Base-by-base conservation (phyloP, 2,329 filamentous ascomycete genomes). In the Aspergillus calidoustus region DNA sequence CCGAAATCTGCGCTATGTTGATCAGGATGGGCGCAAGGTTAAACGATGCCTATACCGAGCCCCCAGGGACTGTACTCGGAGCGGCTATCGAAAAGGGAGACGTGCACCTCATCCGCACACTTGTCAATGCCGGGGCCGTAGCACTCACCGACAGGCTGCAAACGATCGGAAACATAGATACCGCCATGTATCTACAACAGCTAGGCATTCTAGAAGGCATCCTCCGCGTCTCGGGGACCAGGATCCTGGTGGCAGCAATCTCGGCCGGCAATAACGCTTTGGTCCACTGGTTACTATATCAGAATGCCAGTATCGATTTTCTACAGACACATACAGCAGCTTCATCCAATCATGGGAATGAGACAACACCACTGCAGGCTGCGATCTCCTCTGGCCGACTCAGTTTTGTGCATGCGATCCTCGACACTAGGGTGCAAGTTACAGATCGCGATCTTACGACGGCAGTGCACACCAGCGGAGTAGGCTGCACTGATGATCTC, bases 1-100 rank as follows among this genome's bases (percentile, higher is more conserved):
- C 15, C 22, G 50, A 22, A 0, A 19, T 50, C 6, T 22, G 34
- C n/a, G 23, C 34, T 8, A 4, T 44, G 3, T 6, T 60, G 5
- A 50, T 60, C 44, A 19, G 13, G 17, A 17, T 30, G 17, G 51
- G 51, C 25, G 57, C 51, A 19, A 51, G 57, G 5, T 17, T 46
- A 22, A 52, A 60, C 46, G 57, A 60, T 31, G 13, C 17, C 17
- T 54, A 43, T 49, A 38, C 31, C 19, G n/a, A 13, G 0, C 5
- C 28, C 31, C 60, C 64, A 15, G 41, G 50, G 28, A 61, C 57
- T 23, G 54, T 57, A 8, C 58, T 66, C 38, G 64, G 31, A 41
- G 64, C 62, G 13, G 62, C 64, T 19, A 23, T 66, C 19, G 38
- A 63, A 60, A 7, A 7, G 28, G 64, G 63, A 3, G 4, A 64